phyloP scores from a whole-genome alignment of 2,329 filamentous ascomycete genomes.

The Thyridium curvatum region DNA sequence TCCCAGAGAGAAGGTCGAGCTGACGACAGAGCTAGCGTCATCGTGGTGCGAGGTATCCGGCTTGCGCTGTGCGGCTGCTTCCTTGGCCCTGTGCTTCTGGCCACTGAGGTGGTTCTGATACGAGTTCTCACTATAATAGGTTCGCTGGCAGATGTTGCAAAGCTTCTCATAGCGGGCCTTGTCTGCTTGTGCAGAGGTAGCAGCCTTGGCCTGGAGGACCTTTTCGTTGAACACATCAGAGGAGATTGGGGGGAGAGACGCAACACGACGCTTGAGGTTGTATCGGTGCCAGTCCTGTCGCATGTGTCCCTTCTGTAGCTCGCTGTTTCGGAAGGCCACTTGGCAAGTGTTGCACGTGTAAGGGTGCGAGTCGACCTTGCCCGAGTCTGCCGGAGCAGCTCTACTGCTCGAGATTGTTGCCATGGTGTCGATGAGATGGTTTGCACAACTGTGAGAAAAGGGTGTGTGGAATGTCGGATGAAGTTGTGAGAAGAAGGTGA shows the following conservation, averaged over 20 bases:
- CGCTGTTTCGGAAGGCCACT: slow-evolving; percentile 90
- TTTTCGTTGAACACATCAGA: slow-evolving; percentile 95
- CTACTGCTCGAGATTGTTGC: slow-evolving; percentile 38
- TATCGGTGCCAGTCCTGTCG: slow-evolving; percentile 99
- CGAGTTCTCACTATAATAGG: slow-evolving; percentile 94
- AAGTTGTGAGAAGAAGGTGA: no score
- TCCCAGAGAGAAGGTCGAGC: slow-evolving; percentile 85
- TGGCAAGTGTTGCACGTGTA: slow-evolving; percentile 99
- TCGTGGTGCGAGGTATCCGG: slow-evolving; percentile 39
- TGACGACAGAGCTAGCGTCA: slow-evolving; percentile 75
- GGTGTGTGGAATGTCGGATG: no score
- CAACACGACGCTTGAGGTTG: slow-evolving; percentile 91
- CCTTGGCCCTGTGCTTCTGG: slow-evolving; percentile 76
- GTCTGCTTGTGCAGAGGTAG: slow-evolving; percentile 75
- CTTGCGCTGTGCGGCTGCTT: slow-evolving; percentile 38
- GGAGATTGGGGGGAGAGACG: slow-evolving; percentile 81
- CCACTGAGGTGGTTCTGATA: slow-evolving; percentile 89
- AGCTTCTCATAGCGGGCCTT: slow-evolving; percentile 82
- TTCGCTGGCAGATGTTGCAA: slow-evolving; percentile 80
- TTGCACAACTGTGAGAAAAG: no score
- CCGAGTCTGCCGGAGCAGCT: slow-evolving; percentile 14
- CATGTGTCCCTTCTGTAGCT: slow-evolving; percentile 93
- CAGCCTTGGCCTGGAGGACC: slow-evolving; percentile 83
- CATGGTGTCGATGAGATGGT: slow-evolving; percentile 28
- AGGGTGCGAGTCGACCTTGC: slow-evolving; percentile 51